Base-by-base conservation (phyloP, 148 eudicot species). In the Rhododendron williamsianum region DNA sequence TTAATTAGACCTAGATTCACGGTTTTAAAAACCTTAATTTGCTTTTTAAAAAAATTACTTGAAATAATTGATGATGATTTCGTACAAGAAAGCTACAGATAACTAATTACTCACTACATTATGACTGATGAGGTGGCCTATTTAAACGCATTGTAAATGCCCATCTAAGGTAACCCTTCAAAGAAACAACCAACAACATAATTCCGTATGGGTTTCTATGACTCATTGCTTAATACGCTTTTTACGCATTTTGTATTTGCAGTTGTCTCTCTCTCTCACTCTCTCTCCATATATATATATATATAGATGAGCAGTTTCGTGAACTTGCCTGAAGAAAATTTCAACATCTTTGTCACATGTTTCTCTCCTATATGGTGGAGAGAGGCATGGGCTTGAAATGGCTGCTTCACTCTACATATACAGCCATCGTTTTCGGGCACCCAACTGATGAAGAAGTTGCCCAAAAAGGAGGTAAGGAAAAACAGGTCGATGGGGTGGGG, bases 331-430 rank as follows among this genome's bases (percentile, higher is more conserved):
- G 9, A 23, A 65, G 30, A 30, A 30, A 71, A 33, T 71, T 30
- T 5, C 76, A 15, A 15, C 18, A 13, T 71, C 18, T 33, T 33
- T 12, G 18, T 30, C 76, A 13, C 76, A 65, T n/a, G 72, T 65
- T n/a, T 65, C 72, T 65, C 72, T 56, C 54, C 72, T 7, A 6
- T 38, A n/a, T 10, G 76, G 54, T 41, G 15, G 36, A 43, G 51
- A 41, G 56, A 69, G 85, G 1, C 60, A 83, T 69, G 85, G 85
- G 38, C 48, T 30, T 69, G 60, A 83, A 36, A 83, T 46, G 78
- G 77, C 85, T 83, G 10, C 85, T 83, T 46, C 85, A 30, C 6
- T 46, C 85, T 30, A 38, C 43, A 27, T 41, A 41, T 15, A 4
- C 11, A 4, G 6, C 54, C 23, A 71, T 83, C 12, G 56, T 82